Base-by-base conservation (phyloP, 805 yeast genomes). In the Wickerhamomyces bisporus region DNA sequence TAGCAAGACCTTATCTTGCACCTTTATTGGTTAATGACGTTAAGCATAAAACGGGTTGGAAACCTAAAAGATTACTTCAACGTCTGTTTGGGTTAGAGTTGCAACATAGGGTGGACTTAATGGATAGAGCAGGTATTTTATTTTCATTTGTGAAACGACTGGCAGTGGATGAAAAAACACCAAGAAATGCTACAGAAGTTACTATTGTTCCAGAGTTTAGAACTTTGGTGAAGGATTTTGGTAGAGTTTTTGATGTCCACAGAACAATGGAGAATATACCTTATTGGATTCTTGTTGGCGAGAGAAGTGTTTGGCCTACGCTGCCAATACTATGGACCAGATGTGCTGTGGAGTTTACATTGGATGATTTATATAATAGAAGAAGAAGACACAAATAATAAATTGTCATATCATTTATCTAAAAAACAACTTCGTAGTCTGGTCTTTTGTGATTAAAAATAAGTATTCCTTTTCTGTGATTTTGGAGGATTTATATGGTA, bases 1-100 rank as follows among this genome's bases (percentile, higher is more conserved):
- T 91, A 47, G 96, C 98, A 8, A 72, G 97, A 44, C 97, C 98
- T 1, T 93, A 91, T 53, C 66, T 91, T 49, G 96, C 96, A 0
- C 97, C 98, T 1, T 66, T 91, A 40, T 73, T 93, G 30, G 79
- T 85, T 26, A 82, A 85, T 47, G 96, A 87, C 54, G 70, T 86
- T 52, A 82, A 81, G 53, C 93, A 87, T 55, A 75, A 73, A 43
- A 74, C 70, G 39, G 57, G 58, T 1, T 55, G 58, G 69, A 62
- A 54, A 61, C 55, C 40, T 47, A 68, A 39, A 49, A 54, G 49
- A 57, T 30, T 66, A 51, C 26, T 65, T 47, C 50, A 62, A 54
- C 44, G 69, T 52, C 38, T 66, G 44, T 42, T 65, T 65, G 67
- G 55, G 69, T 60, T 88, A 66, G 97, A 91, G 55, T 62, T 88